Conservation (phyloP, 257 asterid species). For the Forsythia viridissima region DNA sequence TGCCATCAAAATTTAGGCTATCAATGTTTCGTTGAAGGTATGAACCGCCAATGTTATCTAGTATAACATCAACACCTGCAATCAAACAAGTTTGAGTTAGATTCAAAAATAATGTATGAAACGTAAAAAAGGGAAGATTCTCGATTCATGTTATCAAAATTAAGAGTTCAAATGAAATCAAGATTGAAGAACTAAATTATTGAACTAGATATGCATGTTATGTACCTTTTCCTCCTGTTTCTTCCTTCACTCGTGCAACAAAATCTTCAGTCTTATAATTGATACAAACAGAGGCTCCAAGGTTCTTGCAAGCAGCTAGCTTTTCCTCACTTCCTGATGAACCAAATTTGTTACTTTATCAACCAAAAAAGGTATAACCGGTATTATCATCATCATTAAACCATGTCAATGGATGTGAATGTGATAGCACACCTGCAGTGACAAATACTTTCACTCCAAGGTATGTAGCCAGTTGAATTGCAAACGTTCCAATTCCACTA, state of each 20-base stretch:
- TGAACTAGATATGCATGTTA: slow-evolving; percentile 2
- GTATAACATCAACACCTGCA: slow-evolving; percentile 89
- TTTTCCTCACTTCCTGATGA: slow-evolving; percentile 85
- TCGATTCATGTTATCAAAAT: neutral
- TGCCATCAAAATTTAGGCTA: slow-evolving; percentile 70
- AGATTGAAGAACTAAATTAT: neutral
- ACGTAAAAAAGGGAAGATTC: neutral
- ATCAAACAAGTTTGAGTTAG: slow-evolving; percentile 14
- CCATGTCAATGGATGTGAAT: slow-evolving; percentile 9
- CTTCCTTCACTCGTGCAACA: slow-evolving; percentile 83
- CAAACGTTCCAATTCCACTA: slow-evolving; percentile 97
- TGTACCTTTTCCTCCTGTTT: slow-evolving; percentile 89
- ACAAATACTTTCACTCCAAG: slow-evolving; percentile 70
- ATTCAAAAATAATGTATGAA: slow-evolving; percentile 7
- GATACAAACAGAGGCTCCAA: slow-evolving; percentile 96
- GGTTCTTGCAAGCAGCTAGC: slow-evolving; percentile 84
- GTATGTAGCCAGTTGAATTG: slow-evolving; percentile 89
- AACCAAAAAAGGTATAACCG: neutral
- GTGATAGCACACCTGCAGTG: slow-evolving; percentile 76
- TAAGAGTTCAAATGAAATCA: neutral
- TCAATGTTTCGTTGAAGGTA: slow-evolving; percentile 78
- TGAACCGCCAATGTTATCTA: slow-evolving; percentile 78
- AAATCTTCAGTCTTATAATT: slow-evolving; percentile 93
- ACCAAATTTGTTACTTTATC: neutral
- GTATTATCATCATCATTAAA: neutral